phyloP scores from a whole-genome alignment of 179 eudicot species.

The Camellia oleifera region DNA sequence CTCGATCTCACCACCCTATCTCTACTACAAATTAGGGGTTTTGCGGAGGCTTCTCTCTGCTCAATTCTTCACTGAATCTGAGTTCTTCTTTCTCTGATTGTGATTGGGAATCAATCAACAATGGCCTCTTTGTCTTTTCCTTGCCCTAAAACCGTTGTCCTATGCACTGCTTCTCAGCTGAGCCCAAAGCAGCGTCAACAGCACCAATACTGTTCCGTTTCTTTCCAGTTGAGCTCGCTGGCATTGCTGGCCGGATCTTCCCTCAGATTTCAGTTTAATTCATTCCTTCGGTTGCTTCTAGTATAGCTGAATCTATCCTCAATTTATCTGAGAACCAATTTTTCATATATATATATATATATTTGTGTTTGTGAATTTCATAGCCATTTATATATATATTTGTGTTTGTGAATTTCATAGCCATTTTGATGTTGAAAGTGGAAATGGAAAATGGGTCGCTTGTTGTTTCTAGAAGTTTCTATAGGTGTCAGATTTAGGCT shows the following conservation, averaged over 20 bases:
- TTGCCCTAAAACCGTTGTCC: slow-evolving; percentile 15
- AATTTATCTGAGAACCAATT: not conserved
- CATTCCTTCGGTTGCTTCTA: not conserved
- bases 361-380: not conserved
- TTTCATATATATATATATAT: not conserved
- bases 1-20: slow-evolving; percentile 23
- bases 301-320: not conserved
- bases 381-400: not conserved
- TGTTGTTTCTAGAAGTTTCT: not conserved
- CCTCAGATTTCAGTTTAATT: slow-evolving; percentile 16
- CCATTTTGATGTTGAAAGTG: not conserved
- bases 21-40: slow-evolving; percentile 15
- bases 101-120: not conserved
- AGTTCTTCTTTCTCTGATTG: slow-evolving; percentile 12
- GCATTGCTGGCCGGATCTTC: slow-evolving; percentile 17
- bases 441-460: not conserved
- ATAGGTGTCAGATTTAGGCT: not conserved
- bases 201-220: not conserved
- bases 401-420: not conserved
- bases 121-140: slow-evolving; percentile 17
- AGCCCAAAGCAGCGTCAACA: not conserved
- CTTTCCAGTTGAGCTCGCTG: slow-evolving; percentile 1
- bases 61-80: not conserved
- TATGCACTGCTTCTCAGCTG: not conserved
- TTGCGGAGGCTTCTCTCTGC: not conserved